These are phyloP conservation scores for Hypoxylon crocopeplum DNA, from an alignment of 495 filamentous ascomycete species.

Conservation along the genomic window DNA sequence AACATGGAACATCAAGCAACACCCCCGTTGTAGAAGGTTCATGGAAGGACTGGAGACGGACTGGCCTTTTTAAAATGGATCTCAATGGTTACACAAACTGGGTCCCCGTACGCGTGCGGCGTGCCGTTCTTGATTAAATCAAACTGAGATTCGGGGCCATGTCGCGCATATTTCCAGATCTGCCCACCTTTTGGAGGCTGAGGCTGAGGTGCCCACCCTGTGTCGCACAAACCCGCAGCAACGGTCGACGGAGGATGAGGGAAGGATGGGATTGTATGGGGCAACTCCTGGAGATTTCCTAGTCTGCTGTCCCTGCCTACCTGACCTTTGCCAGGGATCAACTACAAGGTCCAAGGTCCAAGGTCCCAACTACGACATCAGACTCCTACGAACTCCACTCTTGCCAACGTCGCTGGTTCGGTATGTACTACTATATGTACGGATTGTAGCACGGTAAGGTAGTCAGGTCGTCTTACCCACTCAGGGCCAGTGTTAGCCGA, in stretches of 20 bases:
- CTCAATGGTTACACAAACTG: slow-evolving; percentile 42
- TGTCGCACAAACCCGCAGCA: slow-evolving; percentile 42
- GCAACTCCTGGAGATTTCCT: not conserved
- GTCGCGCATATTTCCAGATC: slow-evolving; percentile 38
- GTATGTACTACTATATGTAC: slow-evolving; percentile 9
- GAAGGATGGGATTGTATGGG: slow-evolving; percentile 28
- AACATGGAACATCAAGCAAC: not conserved
- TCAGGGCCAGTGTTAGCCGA: slow-evolving; percentile 33
- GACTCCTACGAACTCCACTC: slow-evolving; percentile 35
- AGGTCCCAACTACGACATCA: slow-evolving; percentile 33
- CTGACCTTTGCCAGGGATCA: slow-evolving; percentile 25
- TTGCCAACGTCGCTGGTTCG: slow-evolving; percentile 17
- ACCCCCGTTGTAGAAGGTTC: slow-evolving; percentile 39
- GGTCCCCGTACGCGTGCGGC: slow-evolving; percentile 36
- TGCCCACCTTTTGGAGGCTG: slow-evolving; percentile 44
- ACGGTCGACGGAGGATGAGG: slow-evolving; percentile 34
- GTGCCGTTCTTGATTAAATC: slow-evolving; percentile 42
- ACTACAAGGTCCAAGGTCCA: slow-evolving; percentile 31
- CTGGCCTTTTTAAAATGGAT: slow-evolving; percentile 38
- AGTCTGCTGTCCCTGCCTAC: too few relatives aligned
- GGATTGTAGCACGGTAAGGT: not conserved
- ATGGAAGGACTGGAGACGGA: slow-evolving; percentile 38
- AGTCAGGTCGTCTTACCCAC: slow-evolving; percentile 22
- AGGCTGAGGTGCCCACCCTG: slow-evolving; percentile 40
- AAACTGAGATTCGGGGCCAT: slow-evolving; percentile 36